Conservation (phyloP, 768 basidiomycete species). For the Auriscalpium microsporum region DNA sequence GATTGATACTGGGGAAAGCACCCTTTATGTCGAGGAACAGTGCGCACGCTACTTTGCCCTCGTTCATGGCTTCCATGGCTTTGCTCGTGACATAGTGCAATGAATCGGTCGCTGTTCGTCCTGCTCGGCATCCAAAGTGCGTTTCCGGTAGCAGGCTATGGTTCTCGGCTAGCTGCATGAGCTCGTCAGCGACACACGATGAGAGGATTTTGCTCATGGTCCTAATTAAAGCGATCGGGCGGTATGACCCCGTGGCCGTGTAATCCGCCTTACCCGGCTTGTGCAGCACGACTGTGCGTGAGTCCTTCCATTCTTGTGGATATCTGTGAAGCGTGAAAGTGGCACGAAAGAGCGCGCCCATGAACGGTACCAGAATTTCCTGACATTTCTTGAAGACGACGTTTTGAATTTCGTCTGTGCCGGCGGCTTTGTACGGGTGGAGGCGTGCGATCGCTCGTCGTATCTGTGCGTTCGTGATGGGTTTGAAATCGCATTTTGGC, state of each 20-base stretch:
- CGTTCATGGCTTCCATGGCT: constrained; percentile 18
- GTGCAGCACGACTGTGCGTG: constrained; percentile 4
- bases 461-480: constrained; percentile 14
- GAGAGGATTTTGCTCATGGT: constrained; percentile 14
- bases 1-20: constrained; percentile 33
- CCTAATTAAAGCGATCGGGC: constrained; percentile 13
- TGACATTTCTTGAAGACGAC: constrained; percentile 9
- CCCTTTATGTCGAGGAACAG: constrained; percentile 37
- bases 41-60: constrained; percentile 24
- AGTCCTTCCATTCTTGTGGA: constrained; percentile 4
- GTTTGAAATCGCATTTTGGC: background rate
- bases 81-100: background rate
- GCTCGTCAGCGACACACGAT: background rate
- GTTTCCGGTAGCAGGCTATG: background rate
- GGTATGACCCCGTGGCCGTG: constrained; percentile 7
- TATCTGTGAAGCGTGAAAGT: background rate
- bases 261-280: constrained; percentile 18
- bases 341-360: constrained; percentile 14
- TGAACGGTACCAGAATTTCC: constrained; percentile 1
- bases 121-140: background rate
- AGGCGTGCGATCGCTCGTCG: background rate
- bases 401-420: constrained; percentile 18
- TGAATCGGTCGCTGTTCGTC: background rate
- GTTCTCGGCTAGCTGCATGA: background rate
- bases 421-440: constrained; percentile 16